Evolutionary conservation across 495 filamentous ascomycete species (phyloP), one percentile per base, ranked within the genome.

Genomic region (Pyrenula massariospora): DNA sequence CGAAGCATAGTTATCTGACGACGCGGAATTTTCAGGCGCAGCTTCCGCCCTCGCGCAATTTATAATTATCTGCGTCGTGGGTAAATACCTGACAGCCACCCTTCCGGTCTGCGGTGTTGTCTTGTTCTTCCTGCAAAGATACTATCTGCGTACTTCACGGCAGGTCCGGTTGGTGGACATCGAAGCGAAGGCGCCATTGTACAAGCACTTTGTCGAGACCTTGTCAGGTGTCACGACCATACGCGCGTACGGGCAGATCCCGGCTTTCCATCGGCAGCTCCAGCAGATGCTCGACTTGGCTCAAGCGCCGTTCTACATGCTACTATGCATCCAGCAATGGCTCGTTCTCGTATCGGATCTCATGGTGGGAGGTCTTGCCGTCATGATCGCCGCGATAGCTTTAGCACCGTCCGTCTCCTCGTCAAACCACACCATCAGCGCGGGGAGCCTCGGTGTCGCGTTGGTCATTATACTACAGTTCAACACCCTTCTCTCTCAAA

Each of bases 81-180:
- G 24, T 54, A 70, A 48, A 63, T 76, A 22, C 31, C 66, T 56
- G 55, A 72, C 53, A 56, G 57, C 56, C 8, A 53, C 59, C 10
- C 2, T 49, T 10, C 67, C 65, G 20, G 22, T 61, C 47, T 69
- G 52, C n/a, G n/a, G n/a, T n/a, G 12, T 65, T 3, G 53, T 70
- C 2, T 22, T 81, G n/a, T 80, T 65, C 47, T 3, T 75, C 1
- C 55, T 83, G 2, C 80, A 84, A 56, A 68, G 65, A 10, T 71
- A 75, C 63, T 85, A 85, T 55, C 70, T 84, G 0, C 72, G 77
- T 12, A 73, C 93, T 5, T 92, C 75, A 47, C 73, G 79, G 0
- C 80, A 83, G 59, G 60, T 84, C 2, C 76, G 80, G n/a, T 62
- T 82, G 8, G 68, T 84, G n/a, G 80, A 83, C 24, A 62, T 82